Conservation (phyloP, 2,329 filamentous ascomycete genomes). For the Colletotrichum sp. region DNA sequence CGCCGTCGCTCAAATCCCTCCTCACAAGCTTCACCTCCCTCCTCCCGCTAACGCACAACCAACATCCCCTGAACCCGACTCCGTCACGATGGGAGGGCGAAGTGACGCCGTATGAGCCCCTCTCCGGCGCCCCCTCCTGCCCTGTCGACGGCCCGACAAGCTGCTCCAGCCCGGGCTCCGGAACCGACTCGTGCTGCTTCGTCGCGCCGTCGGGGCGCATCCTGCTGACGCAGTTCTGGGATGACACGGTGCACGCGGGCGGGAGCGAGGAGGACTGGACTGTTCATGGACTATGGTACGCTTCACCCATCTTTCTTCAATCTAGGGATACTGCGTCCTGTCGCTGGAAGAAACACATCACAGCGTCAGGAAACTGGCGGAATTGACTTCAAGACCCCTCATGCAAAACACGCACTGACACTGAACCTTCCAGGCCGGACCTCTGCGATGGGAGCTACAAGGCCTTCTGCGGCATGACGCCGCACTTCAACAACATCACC, state of each 20-base stretch:
- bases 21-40: not conserved
- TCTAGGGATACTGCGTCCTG: fast-evolving
- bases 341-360: not conserved
- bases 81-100: not conserved
- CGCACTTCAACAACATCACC: constrained; percentile 46
- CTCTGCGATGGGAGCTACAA: constrained; percentile 49
- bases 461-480: constrained; percentile 47
- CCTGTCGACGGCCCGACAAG: constrained; percentile 46
- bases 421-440: constrained; percentile 39
- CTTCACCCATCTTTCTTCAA: not conserved
- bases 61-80: not conserved
- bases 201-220: constrained; percentile 45
- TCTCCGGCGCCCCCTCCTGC: constrained; percentile 41
- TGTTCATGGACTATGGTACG: constrained; percentile 47
- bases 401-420: not conserved
- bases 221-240: constrained; percentile 50
- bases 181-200: constrained; percentile 46
- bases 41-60: not conserved
- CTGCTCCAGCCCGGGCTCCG: constrained; percentile 40
- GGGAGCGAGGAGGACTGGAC: constrained; percentile 50
- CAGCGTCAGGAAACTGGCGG: not conserved
- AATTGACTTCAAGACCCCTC: not conserved
- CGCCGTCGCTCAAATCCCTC: not conserved
- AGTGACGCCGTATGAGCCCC: constrained; percentile 38
- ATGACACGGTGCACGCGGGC: constrained; percentile 40